phyloP scores from a whole-genome alignment of 495 filamentous ascomycete species.

The Aspergillus biplanus region DNA sequence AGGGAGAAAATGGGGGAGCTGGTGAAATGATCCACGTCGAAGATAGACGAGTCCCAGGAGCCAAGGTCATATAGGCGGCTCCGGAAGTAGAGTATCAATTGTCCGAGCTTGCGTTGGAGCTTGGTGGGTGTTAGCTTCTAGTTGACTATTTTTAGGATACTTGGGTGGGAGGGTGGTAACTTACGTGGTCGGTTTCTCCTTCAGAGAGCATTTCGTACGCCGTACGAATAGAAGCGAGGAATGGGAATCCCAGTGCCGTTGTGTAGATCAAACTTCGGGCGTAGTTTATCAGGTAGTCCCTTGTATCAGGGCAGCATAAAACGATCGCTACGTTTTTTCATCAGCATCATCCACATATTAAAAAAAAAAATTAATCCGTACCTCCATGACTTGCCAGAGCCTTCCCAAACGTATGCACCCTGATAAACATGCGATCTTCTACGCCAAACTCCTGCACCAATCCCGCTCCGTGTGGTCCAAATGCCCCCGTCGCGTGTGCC shows the following conservation, averaged over 20 bases:
- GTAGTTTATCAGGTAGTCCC: slow-evolving; percentile 51
- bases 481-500: slow-evolving; percentile 73
- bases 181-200: slow-evolving; percentile 47
- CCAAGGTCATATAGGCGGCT: slow-evolving; percentile 34
- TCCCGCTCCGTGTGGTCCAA: slow-evolving; percentile 65
- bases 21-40: slow-evolving; percentile 46
- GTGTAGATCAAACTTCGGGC: slow-evolving; percentile 54
- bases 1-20: slow-evolving; percentile 50
- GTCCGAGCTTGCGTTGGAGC: slow-evolving; percentile 44
- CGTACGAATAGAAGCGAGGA: slow-evolving; percentile 49
- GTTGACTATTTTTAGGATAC: background rate
- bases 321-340: slow-evolving; percentile 39
- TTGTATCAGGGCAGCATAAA: slow-evolving; percentile 46
- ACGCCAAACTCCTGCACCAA: slow-evolving; percentile 68
- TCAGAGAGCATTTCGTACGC: slow-evolving; percentile 47
- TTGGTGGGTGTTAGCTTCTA: slow-evolving; percentile 16
- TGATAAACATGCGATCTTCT: slow-evolving; percentile 67
- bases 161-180: background rate
- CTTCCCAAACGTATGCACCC: slow-evolving; percentile 80
- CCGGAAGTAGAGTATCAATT: slow-evolving; percentile 42
- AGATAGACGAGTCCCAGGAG: slow-evolving; percentile 32
- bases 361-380: slow-evolving; percentile 38
- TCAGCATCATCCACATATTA: background rate
- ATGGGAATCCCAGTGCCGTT: slow-evolving; percentile 52
- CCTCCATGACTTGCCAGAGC: slow-evolving; percentile 73